Base-by-base conservation (phyloP, 352 stramenopile species). In the Stephanocyclus meneghinianus region DNA sequence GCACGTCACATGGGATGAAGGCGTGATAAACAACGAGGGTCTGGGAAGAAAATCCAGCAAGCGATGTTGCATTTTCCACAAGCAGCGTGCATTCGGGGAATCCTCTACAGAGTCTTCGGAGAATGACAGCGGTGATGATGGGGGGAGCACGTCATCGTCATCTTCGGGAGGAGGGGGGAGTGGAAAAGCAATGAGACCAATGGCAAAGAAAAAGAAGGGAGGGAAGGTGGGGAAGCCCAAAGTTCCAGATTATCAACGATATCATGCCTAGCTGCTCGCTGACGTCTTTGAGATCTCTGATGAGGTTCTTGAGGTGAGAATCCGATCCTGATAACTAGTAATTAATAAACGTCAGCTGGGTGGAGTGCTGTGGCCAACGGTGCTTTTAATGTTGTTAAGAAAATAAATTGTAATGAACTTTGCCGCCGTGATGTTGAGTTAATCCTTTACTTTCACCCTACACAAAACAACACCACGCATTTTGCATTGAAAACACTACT, bases 41-140 rank as follows among this genome's bases (percentile, higher is more conserved):
- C 48, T 92, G 37, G 87, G 87, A 57, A 51, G 85, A 37, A 91
- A 91, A 71, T 88, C 81, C 11, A 86, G 71, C 0, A 92, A 92
- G 74, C 53, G 87, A 60, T 92, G 87, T 51, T 92, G 87, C 68
- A 92, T 92, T 65, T 92, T 89, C 80, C 87, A 92, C 65, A 92
- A 92, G 66, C 71, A 89, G 71, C 51, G 85, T 67, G 71, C 65
- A 6, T 92, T 91, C 80, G 87, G 80, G 13, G 87, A 92, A 72
- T 89, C 80, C 30, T 91, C 85, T 0, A 92, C 87, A 0, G 87
- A 92, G 67, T 89, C 82, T 18, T 90, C 81, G 2, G 84, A 90
- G 63, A 47, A 87, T 8, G 66, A 83, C 16, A 32, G 56, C 35
- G 64, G 57, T 51, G 81, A 73, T 75, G 37, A 65, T 40, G 53